Evolutionary conservation across 176 grass and related monocot genomes (phyloP), one percentile per base, ranked within the genome.

Genomic region (Musa itinerans): DNA sequence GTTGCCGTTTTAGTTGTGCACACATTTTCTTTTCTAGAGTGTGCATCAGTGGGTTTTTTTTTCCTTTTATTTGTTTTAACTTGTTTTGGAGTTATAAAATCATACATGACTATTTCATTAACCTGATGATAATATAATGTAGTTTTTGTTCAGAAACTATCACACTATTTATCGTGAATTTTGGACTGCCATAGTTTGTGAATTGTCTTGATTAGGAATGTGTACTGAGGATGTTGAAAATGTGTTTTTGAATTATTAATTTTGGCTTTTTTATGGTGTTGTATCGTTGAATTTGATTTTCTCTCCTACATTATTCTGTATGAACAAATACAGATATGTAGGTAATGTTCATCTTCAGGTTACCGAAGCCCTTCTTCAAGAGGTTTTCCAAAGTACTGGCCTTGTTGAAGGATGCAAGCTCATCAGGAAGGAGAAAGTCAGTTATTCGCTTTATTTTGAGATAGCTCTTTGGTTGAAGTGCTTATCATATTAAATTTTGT

Each of bases 331-430:
- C 69, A 97, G 93, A 81, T 97, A 92, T 87, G 93, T 97, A 76
- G 93, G 93, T 68, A 97, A 97, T 81, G 83, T 97, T 79, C 86
- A 85, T 88, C 83, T 97, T 84, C 85, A 90, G 81, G 90, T 97
- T 53, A 93, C 90, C 2, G 93, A 97, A 34, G 61, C 83, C 54
- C 29, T 92, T 59, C 82, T 97, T 55, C 90, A 92, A 61, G 87
- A 97, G 73, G 93, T 97, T 72, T 97, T 97, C 83, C 93, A 97
- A 83, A 93, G 83, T 72, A 86, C 91, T 84, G 93, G 93, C 78
- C 90, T 83, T 51, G 93, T 97, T 57, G 93, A 97, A 89, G 93
- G 93, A 61, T 97, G 90, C 74, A 97, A 97, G 62, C 93, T 97
- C 83, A 97, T 97, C 69, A 90, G 90, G 70, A 97, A 97, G 76